These are phyloP conservation scores for Fusarium penzigii DNA, from an alignment of 2,329 filamentous ascomycete species.

Conservation along the genomic window DNA sequence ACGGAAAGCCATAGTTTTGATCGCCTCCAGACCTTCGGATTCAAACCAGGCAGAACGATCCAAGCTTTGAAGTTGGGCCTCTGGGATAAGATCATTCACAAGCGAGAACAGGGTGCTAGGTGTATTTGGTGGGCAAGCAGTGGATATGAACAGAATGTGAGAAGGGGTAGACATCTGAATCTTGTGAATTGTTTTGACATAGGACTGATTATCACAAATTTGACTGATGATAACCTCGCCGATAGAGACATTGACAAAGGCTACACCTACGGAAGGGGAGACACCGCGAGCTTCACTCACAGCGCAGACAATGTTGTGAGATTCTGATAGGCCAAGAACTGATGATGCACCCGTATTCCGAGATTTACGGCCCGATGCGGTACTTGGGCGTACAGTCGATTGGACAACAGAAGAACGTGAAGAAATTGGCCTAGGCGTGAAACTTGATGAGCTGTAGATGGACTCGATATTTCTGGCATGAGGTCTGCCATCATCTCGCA, in stretches of 20 bases:
- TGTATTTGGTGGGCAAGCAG: constrained; percentile 62
- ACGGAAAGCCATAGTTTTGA: constrained; percentile 75
- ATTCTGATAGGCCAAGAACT: constrained; percentile 48
- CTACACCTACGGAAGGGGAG: constrained; percentile 79
- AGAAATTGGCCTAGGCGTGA: constrained; percentile 16
- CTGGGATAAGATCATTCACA: constrained; percentile 59
- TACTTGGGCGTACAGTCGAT: constrained; percentile 36
- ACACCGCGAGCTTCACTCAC: constrained; percentile 86
- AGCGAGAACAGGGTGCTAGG: constrained; percentile 75
- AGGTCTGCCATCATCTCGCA: not conserved
- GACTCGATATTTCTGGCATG: constrained; percentile 6
- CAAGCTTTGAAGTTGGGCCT: constrained; percentile 46
- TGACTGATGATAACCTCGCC: constrained; percentile 85
- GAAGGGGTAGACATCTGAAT: constrained; percentile 78
- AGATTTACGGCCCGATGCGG: constrained; percentile 47
- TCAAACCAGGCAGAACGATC: constrained; percentile 87
- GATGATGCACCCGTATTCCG: constrained; percentile 39
- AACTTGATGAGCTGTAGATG: not conserved
- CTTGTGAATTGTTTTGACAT: constrained; percentile 85
- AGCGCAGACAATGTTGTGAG: constrained; percentile 81
- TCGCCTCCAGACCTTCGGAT: constrained; percentile 71
- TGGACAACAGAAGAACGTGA: constrained; percentile 23
- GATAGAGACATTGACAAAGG: constrained; percentile 83
- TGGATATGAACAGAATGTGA: constrained; percentile 75
- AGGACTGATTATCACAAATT: constrained; percentile 91